Base-by-base conservation (phyloP, 805 yeast species). In the Pichia pseudocactophila region DNA sequence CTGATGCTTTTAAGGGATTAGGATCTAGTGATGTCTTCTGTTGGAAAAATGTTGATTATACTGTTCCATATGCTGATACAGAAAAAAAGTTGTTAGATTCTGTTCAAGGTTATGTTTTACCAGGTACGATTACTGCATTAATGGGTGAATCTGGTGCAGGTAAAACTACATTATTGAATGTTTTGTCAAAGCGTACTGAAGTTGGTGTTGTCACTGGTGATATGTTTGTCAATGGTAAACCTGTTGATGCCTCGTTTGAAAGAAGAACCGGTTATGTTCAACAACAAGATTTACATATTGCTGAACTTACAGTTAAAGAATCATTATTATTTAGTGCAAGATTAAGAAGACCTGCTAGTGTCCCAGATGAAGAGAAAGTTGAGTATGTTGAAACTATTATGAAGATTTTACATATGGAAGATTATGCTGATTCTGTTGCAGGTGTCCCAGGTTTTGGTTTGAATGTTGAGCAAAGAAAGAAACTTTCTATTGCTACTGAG, bases 141-240 rank as follows among this genome's bases (percentile, higher is more conserved):
- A 76, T 75, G 78, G 82, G 82, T 44, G 80, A 73, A 51, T 73
- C 80, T 2, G 82, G 82, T 49, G 81, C 81, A 16, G 82, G 81
- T 52, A 76, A 76, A 55, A 76, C 81, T 0, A 76, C 82, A 5
- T 58, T 76, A 39, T 62, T 76, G 45, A 75, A 76, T 51, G 70
- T 70, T 28, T 57, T 76, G 45, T 70, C 78, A 36, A 71, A 70
- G 52, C 63, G 82, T 54, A 62, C 68, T 34, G 70, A 70, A 38
- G 61, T 67, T 41, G 81, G 80, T 47, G 68, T 71, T 38, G 63
- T 75, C 22, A 71, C 78, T 10, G 80, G 81, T 49, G 77, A 70
- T 46, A 69, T 73, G 70, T 53, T 74, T 44, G 76, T 75, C 17
- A 72, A 75, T 53, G 80, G 80, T 46, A 61, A 60, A 19, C 66